Conservation (phyloP, 2,329 filamentous ascomycete genomes). For the Aureobasidium sp. region DNA sequence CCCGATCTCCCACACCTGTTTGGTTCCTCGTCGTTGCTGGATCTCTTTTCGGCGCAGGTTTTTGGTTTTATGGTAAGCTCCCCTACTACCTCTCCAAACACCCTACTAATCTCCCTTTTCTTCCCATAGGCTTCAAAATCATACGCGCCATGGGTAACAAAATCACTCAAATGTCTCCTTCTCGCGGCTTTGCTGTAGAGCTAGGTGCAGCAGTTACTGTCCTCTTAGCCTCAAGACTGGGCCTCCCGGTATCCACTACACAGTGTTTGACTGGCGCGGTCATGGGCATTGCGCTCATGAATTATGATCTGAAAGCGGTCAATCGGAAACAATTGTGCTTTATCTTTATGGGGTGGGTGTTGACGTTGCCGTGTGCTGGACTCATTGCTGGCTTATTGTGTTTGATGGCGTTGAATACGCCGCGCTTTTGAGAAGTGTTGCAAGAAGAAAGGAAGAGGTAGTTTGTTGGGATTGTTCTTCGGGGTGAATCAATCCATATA, state of each 20-base stretch:
- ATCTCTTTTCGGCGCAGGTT: background rate
- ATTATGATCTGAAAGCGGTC: constrained; percentile 49
- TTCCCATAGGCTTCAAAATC: constrained; percentile 56
- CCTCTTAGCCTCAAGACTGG: constrained; percentile 54
- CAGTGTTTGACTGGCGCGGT: constrained; percentile 57
- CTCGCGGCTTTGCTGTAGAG: constrained; percentile 53
- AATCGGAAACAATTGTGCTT: constrained; percentile 56
- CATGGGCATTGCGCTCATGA: constrained; percentile 55
- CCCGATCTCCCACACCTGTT: constrained; percentile 49
- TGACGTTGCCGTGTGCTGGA: constrained; percentile 52
- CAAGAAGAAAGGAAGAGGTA: too few relatives aligned
- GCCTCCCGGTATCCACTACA: constrained; percentile 56
- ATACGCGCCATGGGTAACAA: constrained; percentile 54
- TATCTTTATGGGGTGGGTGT: constrained; percentile 54
- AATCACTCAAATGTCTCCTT: constrained; percentile 51
- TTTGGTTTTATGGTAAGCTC: background rate
- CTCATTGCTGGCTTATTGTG: constrained; percentile 53
- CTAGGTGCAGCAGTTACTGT: constrained; percentile 55
- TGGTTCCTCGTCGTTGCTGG: constrained; percentile 33
- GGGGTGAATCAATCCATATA: too few relatives aligned
- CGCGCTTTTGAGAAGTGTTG: constrained; percentile 37
- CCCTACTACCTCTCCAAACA: too few relatives aligned
- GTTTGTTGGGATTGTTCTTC: too few relatives aligned
- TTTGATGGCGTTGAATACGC: constrained; percentile 55
- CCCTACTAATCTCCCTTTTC: constrained; percentile 31